phyloP scores from a whole-genome alignment of 768 basidiomycete species.

The Lyophyllum decastes region DNA sequence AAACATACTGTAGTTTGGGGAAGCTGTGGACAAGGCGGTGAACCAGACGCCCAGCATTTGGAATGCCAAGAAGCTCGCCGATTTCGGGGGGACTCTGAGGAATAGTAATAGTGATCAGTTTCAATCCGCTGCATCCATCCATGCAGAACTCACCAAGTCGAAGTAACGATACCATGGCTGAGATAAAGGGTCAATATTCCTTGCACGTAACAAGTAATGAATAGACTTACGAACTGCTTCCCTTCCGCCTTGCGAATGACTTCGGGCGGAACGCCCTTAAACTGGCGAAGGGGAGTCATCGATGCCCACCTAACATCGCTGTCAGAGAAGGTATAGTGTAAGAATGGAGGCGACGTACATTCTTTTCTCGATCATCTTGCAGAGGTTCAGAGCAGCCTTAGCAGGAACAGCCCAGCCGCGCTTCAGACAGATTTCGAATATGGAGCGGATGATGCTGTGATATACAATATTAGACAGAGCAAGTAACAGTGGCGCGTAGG shows the following conservation, averaged over 20 bases:
- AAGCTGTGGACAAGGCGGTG: conserved; percentile 94
- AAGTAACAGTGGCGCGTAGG: neutral
- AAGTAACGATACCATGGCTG: conserved; percentile 76
- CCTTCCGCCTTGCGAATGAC: conserved; percentile 90
- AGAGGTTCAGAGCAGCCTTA: conserved; percentile 86
- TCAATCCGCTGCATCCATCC: neutral
- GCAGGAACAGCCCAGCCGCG: conserved; percentile 98
- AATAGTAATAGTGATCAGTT: conserved; percentile 2
- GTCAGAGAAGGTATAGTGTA: neutral
- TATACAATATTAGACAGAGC: neutral
- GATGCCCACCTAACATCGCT: conserved; percentile 78
- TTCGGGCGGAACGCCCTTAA: conserved; percentile 86
- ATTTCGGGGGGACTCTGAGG: conserved; percentile 79
- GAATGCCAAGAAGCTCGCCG: conserved; percentile 92
- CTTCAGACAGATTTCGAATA: conserved; percentile 97
- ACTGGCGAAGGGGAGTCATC: conserved; percentile 96
- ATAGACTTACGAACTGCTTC: conserved; percentile 85
- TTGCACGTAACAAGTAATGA: neutral
- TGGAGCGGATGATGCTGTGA: conserved; percentile 83
- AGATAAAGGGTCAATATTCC: neutral
- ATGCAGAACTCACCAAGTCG: conserved; percentile 58
- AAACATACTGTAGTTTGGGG: conserved; percentile 84
- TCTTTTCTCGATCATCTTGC: conserved; percentile 92
- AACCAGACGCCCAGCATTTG: conserved; percentile 89
- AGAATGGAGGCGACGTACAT: conserved; percentile 56